Evolutionary conservation across 257 asterid genomes (phyloP).

Genomic region (Solanum microdontum): DNA sequence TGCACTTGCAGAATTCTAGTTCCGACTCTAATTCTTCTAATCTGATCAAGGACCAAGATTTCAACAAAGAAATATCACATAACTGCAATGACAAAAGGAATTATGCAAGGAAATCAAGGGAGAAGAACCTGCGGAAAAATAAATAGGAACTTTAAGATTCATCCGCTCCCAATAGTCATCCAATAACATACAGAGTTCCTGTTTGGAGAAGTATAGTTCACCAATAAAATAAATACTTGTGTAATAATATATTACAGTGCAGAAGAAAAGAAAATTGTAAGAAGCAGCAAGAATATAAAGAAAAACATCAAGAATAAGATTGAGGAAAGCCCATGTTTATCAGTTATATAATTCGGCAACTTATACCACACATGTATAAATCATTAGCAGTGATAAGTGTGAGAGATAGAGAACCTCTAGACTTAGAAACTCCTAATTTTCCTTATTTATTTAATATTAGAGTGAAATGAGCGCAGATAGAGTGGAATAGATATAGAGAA

Average conservation of each 20-base stretch:
- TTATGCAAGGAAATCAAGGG: slow-evolving; percentile 2
- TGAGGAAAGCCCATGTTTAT: not conserved
- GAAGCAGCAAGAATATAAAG: not conserved
- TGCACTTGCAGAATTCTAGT: not conserved
- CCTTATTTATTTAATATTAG: not conserved
- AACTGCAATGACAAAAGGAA: not conserved
- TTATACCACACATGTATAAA: not conserved
- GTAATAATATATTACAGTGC: not conserved
- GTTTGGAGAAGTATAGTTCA: slow-evolving; percentile 5
- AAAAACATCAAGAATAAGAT: not conserved
- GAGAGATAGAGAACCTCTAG: not conserved
- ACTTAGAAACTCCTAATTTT: not conserved
- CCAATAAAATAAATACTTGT: slow-evolving; percentile 1
- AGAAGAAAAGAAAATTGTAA: not conserved
- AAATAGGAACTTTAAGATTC: slow-evolving; percentile 84
- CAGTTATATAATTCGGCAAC: not conserved
- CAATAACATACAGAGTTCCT: slow-evolving; percentile 92
- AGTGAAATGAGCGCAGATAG: not conserved
- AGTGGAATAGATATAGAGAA: not conserved
- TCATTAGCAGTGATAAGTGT: not conserved
- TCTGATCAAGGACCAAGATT: not conserved
- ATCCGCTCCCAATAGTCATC: slow-evolving; percentile 90
- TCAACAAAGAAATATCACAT: not conserved
- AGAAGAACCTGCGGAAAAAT: slow-evolving; percentile 69
- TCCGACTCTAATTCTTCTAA: not conserved